Conservation (phyloP, 805 yeast species). For the Lachancea sp. region DNA sequence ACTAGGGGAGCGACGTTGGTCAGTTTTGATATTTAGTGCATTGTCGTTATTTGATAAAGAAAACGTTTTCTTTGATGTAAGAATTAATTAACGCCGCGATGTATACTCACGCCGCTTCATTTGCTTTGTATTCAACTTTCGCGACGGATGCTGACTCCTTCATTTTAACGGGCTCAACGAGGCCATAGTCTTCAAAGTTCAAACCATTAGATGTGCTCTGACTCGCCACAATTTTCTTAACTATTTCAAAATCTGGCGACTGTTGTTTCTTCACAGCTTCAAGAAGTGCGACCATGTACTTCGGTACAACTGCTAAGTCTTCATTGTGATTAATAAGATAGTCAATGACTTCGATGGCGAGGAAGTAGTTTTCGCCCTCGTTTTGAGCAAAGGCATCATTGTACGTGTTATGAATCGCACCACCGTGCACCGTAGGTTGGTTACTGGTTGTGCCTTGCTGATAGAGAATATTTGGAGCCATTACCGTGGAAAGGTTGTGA, state of each 20-base stretch:
- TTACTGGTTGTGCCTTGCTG: constrained; percentile 38
- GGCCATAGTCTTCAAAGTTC: constrained; percentile 25
- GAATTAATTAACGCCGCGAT: not conserved
- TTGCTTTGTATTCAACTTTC: constrained; percentile 14
- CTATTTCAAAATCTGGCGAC: constrained; percentile 14
- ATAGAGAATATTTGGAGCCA: constrained; percentile 85
- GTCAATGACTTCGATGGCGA: constrained; percentile 87
- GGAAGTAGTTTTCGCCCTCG: constrained; percentile 66
- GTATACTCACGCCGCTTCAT: not conserved
- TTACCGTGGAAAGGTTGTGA: constrained; percentile 89
- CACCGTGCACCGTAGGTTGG: constrained; percentile 19
- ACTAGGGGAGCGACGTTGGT: no score
- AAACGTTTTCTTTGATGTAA: not conserved
- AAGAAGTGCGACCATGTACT: constrained; percentile 47
- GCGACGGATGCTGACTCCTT: constrained; percentile 25
- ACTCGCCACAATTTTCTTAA: constrained; percentile 14
- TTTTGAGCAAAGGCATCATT: constrained; percentile 37
- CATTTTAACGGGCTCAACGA: constrained; percentile 19
- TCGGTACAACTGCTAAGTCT: constrained; percentile 71
- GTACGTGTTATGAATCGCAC: constrained; percentile 25
- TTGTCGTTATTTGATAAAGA: not conserved
- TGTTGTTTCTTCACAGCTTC: constrained; percentile 27
- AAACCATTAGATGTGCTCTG: constrained; percentile 13
- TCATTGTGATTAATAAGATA: constrained; percentile 76
- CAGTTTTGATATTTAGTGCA: no score